Evolutionary conservation across 306 rosid genomes (phyloP).

Genomic region (Hylodesmum podocarpum): DNA sequence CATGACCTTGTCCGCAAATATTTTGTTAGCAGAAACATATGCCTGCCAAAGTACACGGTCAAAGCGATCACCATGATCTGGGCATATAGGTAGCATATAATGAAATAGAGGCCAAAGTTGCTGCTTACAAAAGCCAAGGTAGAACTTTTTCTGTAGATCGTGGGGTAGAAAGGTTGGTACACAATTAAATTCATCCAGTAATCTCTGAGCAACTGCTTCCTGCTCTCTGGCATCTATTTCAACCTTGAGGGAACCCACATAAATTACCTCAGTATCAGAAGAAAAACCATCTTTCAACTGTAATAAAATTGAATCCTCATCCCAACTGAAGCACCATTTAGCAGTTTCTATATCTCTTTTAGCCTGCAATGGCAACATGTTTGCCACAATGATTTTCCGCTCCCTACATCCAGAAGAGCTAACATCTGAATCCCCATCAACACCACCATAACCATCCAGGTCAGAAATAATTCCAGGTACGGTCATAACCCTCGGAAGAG

Average conservation of each 20-base stretch:
- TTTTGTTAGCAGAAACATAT: conserved; percentile 83
- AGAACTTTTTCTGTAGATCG: conserved; percentile 66
- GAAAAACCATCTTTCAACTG: conserved; percentile 75
- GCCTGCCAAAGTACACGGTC: conserved; percentile 82
- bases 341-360: conserved; percentile 60
- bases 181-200: conserved; percentile 69
- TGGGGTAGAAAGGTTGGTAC: conserved; percentile 78
- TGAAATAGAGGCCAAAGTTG: conserved; percentile 91
- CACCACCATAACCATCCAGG: conserved; percentile 47
- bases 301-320: conserved; percentile 70
- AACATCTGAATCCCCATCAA: conserved; percentile 66
- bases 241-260: conserved; percentile 80
- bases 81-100: conserved; percentile 82
- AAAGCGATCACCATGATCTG: conserved; percentile 80
- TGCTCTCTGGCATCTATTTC: conserved; percentile 70
- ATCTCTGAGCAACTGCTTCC: conserved; percentile 73
- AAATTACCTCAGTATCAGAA: conserved; percentile 65
- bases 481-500: conserved; percentile 73
- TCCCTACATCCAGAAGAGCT: conserved; percentile 61
- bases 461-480: conserved; percentile 76
- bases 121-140: conserved; percentile 75
- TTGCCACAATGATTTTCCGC: conserved; percentile 78
- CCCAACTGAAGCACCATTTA: conserved; percentile 77
- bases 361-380: conserved; percentile 76
- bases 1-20: conserved; percentile 85